Base-by-base conservation (phyloP, 2,329 filamentous ascomycete genomes). In the Eurotiales sp. region DNA sequence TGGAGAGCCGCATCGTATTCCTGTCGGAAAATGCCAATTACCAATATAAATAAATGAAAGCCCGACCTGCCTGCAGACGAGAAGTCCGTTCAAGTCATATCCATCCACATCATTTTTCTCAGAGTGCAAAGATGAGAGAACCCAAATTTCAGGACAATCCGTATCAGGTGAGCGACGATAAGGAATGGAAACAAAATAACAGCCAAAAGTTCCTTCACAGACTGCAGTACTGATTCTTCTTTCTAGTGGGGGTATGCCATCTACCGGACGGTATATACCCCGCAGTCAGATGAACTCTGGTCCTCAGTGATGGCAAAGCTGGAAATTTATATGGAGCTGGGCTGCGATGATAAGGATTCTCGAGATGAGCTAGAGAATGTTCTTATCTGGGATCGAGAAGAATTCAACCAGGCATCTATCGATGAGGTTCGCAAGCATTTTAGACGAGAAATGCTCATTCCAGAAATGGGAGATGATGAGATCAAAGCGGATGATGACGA, bases 231-330 rank as follows among this genome's bases (percentile, higher is more conserved):
- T n/a, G n/a, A n/a, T n/a, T n/a, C 10, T 12, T 8, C 11, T 4
- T 21, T 44, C 12, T 14, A n/a, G 25, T 44, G 42, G 42, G 42
- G 42, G 3, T 44, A 30, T 8, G 42, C 42, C 27, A 44, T 44
- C 29, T 45, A 45, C 42, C 42, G 42, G 21, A 45, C 29, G 22
- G 29, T 45, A 19, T 45, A 45, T 15, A 45, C 42, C 29, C 27
- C 42, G 4, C 42, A 45, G 17, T 45, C 42, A n/a, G 42, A 45
- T 15, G 42, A 45, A 22, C 29, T 34, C 8, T 45, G 29, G 42
- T n/a, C 27, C 27, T 32, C 42, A n/a, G 42, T 45, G 42, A 23
- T 45, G 3, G 27, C 32, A 8, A 45, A 45, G 34, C 29, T 45
- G 14, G 29, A 45, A 34, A 45, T 19, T 8, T 45, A 34, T 12